phyloP scores from a whole-genome alignment of 1,284 basidiomycete genomes.

The Rhizopogon parksii region DNA sequence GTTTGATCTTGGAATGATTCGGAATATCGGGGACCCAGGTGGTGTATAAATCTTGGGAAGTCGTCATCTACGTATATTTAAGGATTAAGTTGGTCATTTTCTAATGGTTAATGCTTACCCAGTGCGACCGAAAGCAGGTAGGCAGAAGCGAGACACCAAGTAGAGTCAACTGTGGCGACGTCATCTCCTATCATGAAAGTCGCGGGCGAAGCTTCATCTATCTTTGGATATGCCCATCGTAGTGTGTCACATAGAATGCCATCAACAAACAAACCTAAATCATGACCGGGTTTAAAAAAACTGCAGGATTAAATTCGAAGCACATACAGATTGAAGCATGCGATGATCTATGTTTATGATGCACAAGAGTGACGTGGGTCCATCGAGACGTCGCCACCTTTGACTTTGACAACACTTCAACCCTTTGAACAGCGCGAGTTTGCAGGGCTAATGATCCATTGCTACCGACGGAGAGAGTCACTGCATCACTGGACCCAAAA shows the following conservation, averaged over 20 bases:
- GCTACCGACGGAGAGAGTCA: constrained; percentile 43
- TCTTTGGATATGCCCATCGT: constrained; percentile 54
- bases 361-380: constrained; percentile 62
- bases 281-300: background rate
- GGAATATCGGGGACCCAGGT: constrained; percentile 68
- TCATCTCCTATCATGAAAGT: constrained; percentile 51
- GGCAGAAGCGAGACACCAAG: constrained; percentile 66
- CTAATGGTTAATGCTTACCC: constrained; percentile 31
- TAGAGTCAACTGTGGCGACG: constrained; percentile 35
- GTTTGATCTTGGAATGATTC: constrained; percentile 62
- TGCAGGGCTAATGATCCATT: constrained; percentile 52
- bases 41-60: constrained; percentile 62
- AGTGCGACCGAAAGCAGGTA: constrained; percentile 56
- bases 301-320: background rate
- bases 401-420: constrained; percentile 38
- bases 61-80: constrained; percentile 42
- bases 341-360: constrained; percentile 49
- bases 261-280: constrained; percentile 63
- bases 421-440: constrained; percentile 36
- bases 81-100: background rate
- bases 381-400: constrained; percentile 49
- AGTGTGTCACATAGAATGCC: constrained; percentile 57
- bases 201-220: constrained; percentile 24
- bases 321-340: constrained; percentile 58
- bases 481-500: constrained; percentile 28